Conservation (phyloP, 139 green algal genomes). For the Limnomonas spitsbergensis region DNA sequence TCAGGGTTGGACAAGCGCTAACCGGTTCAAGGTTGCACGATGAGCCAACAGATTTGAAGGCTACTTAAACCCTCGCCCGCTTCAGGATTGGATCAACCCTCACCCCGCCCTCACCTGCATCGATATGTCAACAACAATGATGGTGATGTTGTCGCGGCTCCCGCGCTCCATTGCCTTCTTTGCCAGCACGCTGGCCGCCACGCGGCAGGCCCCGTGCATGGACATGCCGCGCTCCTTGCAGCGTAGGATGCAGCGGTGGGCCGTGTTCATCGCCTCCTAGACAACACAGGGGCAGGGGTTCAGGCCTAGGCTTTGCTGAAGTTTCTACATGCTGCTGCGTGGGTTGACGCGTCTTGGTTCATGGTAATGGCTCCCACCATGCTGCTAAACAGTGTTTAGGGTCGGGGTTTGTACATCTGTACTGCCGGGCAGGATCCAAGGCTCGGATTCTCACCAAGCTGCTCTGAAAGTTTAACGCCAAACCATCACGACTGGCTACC, state of each 20-base stretch:
- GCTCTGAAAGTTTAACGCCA: too few relatives aligned
- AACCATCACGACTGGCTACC: too few relatives aligned
- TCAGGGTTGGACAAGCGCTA: too few relatives aligned
- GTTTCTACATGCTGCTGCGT: too few relatives aligned
- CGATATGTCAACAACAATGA: slow-evolving; percentile 36
- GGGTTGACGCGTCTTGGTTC: too few relatives aligned
- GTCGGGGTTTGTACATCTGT: not conserved
- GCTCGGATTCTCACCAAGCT: not conserved
- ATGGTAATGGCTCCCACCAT: not conserved
- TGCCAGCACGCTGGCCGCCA: slow-evolving; percentile 65
- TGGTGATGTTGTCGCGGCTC: slow-evolving; percentile 61
- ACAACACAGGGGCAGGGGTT: not conserved
- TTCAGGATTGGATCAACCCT: not conserved
- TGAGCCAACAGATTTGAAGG: too few relatives aligned
- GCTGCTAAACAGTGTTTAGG: not conserved
- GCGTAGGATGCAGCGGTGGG: slow-evolving; percentile 37
- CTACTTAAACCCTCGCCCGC: too few relatives aligned
- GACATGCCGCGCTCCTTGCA: slow-evolving; percentile 41
- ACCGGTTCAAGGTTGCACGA: too few relatives aligned
- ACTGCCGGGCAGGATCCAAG: not conserved
- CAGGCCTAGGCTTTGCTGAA: not conserved
- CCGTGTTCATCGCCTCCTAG: slow-evolving; percentile 49
- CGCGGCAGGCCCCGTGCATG: slow-evolving; percentile 30
- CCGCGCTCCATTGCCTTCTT: slow-evolving; percentile 57
- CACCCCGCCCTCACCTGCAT: not conserved